Conservation (phyloP, 768 basidiomycete genomes). For the Coprinellus micaceus region DNA sequence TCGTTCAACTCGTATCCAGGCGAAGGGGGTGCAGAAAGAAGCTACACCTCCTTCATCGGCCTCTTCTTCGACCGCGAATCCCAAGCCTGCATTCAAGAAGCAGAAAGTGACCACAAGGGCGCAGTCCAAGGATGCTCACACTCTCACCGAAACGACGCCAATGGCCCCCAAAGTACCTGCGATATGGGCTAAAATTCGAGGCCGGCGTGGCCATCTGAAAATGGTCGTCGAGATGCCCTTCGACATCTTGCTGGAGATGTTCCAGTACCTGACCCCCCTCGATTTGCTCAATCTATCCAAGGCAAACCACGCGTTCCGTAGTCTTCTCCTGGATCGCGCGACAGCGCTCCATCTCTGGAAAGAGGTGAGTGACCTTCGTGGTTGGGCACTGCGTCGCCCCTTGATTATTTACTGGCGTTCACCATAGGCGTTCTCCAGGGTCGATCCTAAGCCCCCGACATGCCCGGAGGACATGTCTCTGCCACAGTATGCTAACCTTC, state of each 20-base stretch:
- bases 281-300: slow-evolving; percentile 41
- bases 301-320: slow-evolving; percentile 32
- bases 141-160: no score
- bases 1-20: no score
- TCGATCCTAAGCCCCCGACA: slow-evolving; percentile 17
- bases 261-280: slow-evolving; percentile 32
- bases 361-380: slow-evolving; percentile 14
- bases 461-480: slow-evolving; percentile 30
- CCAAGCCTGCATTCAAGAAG: no score
- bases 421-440: slow-evolving; percentile 20
- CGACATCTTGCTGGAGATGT: slow-evolving; percentile 36
- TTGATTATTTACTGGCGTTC: not conserved
- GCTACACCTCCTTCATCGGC: no score
- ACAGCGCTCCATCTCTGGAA: slow-evolving; percentile 30
- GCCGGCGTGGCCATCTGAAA: slow-evolving; percentile 21
- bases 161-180: not conserved
- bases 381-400: not conserved
- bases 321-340: slow-evolving; percentile 25
- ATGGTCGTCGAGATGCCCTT: slow-evolving; percentile 31
- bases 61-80: no score
- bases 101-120: no score
- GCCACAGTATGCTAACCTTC: slow-evolving; percentile 30
- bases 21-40: no score
- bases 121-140: no score
- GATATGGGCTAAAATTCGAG: slow-evolving; percentile 12